phyloP scores from a whole-genome alignment of 306 rosid species.

The Cucurbita moschata region DNA sequence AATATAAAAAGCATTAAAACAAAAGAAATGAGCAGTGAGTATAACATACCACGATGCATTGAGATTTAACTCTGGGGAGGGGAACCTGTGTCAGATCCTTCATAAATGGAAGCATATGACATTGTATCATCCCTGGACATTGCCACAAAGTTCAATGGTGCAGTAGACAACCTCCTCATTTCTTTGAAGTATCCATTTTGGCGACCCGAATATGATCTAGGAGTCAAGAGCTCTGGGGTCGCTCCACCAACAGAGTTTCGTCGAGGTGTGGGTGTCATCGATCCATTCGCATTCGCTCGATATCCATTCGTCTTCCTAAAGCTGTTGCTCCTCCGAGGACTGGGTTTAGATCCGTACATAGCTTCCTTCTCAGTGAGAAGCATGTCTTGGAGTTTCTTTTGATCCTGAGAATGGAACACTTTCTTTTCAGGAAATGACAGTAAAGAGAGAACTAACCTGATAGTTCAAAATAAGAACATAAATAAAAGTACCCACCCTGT shows the following conservation, averaged over 20 bases:
- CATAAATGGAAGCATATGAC: constrained; percentile 68
- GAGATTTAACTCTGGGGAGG: constrained; percentile 48
- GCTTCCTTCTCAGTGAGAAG: constrained; percentile 88
- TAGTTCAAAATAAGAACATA: neutral
- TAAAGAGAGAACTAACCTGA: neutral
- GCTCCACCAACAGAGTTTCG: constrained; percentile 65
- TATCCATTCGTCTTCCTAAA: constrained; percentile 65
- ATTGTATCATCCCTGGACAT: constrained; percentile 80
- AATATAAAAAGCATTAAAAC: neutral
- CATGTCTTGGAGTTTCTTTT: constrained; percentile 87
- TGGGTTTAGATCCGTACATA: constrained; percentile 79
- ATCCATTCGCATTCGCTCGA: constrained; percentile 64
- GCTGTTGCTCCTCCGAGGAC: constrained; percentile 80
- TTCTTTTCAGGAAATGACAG: neutral
- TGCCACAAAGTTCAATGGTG: constrained; percentile 81
- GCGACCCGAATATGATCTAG: constrained; percentile 79
- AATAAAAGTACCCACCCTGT: constrained; percentile 32
- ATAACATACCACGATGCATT: neutral
- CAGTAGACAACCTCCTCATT: constrained; percentile 66
- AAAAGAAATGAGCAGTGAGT: neutral
- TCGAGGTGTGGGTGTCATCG: constrained; percentile 81
- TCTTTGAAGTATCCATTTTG: constrained; percentile 87
- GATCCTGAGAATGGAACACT: constrained; percentile 40
- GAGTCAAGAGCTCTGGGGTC: constrained; percentile 67
- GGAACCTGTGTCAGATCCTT: constrained; percentile 71